Base-by-base conservation (phyloP, 768 basidiomycete genomes). In the Suillus clintonianus region DNA sequence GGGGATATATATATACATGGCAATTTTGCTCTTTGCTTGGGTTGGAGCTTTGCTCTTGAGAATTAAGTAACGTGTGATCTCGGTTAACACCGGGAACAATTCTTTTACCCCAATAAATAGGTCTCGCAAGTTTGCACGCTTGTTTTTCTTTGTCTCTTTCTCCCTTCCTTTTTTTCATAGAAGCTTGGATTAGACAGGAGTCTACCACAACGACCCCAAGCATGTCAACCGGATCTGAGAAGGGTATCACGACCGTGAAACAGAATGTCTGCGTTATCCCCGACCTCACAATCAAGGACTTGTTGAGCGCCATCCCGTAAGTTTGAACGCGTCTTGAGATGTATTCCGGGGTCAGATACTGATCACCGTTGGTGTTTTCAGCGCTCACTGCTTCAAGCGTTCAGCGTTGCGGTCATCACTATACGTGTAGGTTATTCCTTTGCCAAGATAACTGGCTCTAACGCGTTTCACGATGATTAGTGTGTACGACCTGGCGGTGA, bases 321-420 rank as follows among this genome's bases (percentile, higher is more conserved):
- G 89, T 83, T 65, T 43, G 61, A 27, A 7, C 22, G 47, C 62
- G 48, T 66, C 24, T 61, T 42, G 39, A 62, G 60, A 36, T 37
- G 47, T 11, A 27, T 53, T n/a, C 41, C 7, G 45, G 13, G 10
- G 42, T 54, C 62, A 27, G 69, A 54, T 36, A 24, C 15, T 24
- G 3, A 43, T 62, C 17, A 67, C 43, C 15, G 2, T 32, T 32
- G 24, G 60, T 59, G 42, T 60, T 17, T 62, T 34, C 65, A 93
- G 92, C 15, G 68, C 89, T 10, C 94, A 94, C 77, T 98, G 97
- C 81, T 94, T 89, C 79, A 83, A 96, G 81, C 91, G 97, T 64
- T 96, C 94, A 0, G 91, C 94, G 5, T 65, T 95, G 70, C 84
- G 82, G 73, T 95, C 94, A 5, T 88, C 86, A 1, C 63, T 83